Evolutionary conservation across 1,284 basidiomycete genomes (phyloP).

Genomic region (Naganishia sp.): DNA sequence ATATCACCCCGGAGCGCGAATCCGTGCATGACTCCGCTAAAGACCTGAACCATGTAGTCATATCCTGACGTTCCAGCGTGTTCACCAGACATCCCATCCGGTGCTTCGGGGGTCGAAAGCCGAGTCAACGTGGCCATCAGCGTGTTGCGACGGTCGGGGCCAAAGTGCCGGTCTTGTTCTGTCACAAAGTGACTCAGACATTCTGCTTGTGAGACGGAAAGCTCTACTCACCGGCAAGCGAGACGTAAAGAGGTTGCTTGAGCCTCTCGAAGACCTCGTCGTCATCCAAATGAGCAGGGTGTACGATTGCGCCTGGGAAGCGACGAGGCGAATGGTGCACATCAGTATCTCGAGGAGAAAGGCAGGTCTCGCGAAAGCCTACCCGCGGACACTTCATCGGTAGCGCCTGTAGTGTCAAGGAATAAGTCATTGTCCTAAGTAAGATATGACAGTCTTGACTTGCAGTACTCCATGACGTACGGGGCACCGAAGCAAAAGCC

Average conservation of each 20-base stretch:
- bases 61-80: slow-evolving; percentile 32
- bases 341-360: background rate
- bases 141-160: slow-evolving; percentile 28
- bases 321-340: background rate
- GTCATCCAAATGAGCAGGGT: slow-evolving; percentile 32
- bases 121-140: slow-evolving; percentile 29
- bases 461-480: slow-evolving; percentile 33
- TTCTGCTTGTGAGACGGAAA: background rate
- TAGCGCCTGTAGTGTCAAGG: slow-evolving; percentile 8
- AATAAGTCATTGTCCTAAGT: background rate
- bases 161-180: slow-evolving; percentile 37
- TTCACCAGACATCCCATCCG: slow-evolving; percentile 29
- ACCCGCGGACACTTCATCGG: slow-evolving; percentile 33
- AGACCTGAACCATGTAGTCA: slow-evolving; percentile 34
- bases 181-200: background rate
- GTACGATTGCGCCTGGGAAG: slow-evolving; percentile 30
- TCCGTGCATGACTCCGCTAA: slow-evolving; percentile 33
- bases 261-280: slow-evolving; percentile 31
- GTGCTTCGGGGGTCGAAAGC: slow-evolving; percentile 32
- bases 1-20: slow-evolving; percentile 33
- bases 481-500: slow-evolving; percentile 35
- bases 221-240: slow-evolving; percentile 29
- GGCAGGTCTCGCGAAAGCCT: background rate
- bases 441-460: background rate
- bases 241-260: slow-evolving; percentile 33